Base-by-base conservation (phyloP, 139 green algal genomes). In the Haematococcus lacustris region DNA sequence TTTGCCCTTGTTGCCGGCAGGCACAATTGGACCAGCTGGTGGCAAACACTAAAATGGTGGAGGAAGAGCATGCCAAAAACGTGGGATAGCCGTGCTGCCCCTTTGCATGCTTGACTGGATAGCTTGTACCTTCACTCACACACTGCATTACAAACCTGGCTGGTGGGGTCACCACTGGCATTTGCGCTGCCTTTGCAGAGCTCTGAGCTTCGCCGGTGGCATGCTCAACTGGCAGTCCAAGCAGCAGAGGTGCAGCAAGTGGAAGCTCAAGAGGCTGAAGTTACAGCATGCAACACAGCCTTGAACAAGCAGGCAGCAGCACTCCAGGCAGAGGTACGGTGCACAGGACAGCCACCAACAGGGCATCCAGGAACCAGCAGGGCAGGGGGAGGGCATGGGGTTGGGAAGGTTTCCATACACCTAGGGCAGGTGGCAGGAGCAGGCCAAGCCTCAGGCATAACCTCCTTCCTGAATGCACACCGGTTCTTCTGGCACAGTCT, bases 291-390 rank as follows among this genome's bases (percentile, higher is more conserved):
- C 64, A 93, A 92, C 68, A 73, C 81, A 67, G 33, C 77, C 51
- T 84, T 96, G 0, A 94, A 91, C 80, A 92, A 88, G 74, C 76
- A 89, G 74, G 87, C 92, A 63, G 75, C 70, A 17, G 76, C 67
- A 43, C 77, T 96, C 39, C 75, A 83, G 26, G 51, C 39, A 68
- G 85, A 94, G 82, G 89, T 88, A 70, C n/a, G n/a, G n/a, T n/a
- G n/a, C n/a, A n/a, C n/a, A n/a, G n/a, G n/a, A n/a, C n/a, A n/a
- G n/a, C n/a, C n/a, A n/a, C n/a, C n/a, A n/a, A n/a, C n/a, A n/a
- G n/a, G n/a, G n/a, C n/a, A n/a, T n/a, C n/a, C n/a, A n/a, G n/a
- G n/a, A n/a, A n/a, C n/a, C n/a, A n/a, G n/a, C n/a, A n/a, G n/a
- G n/a, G n/a, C n/a, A n/a, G n/a, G n/a, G n/a, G n/a, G n/a, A n/a